Base-by-base conservation (phyloP, 2,329 filamentous ascomycete genomes). In the Moelleriella libera region DNA sequence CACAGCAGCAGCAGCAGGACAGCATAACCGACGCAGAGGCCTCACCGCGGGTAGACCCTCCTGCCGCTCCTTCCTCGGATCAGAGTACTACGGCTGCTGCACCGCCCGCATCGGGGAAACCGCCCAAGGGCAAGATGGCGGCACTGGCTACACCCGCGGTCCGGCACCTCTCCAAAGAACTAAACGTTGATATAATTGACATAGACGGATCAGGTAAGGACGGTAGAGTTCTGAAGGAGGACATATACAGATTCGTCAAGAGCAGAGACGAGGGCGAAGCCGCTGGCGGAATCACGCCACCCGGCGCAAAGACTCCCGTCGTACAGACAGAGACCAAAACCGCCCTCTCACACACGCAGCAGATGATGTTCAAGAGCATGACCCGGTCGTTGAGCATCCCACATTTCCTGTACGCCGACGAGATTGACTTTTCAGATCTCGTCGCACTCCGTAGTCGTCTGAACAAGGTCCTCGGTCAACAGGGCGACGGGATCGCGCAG, bases 281-380 rank as follows among this genome's bases (percentile, higher is more conserved):
- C 21, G 21, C 21, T 21, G 21, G 21, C 21, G 21, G 21, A 21
- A 21, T 21, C 21, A 21, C 21, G 2, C 21, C 21, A 21, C 21
- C 21, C 21, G 21, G 21, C n/a, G 58, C 49, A 34, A 55, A 44
- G 14, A 1, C 21, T n/a, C 40, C 40, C n/a, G 21, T 7, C 40
- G 48, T 12, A 12, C 34, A 37, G 54, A 28, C 43, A 54, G 92
- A 97, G 64, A 84, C 80, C 7, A 65, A 72, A 2, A 72, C 83
- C 32, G 70, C 77, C 49, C 71, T 98, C 51, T 86, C 86, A 10
- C 82, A 82, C 39, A 84, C 86, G 11, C 90, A 97, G 67, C 74
- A 78, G 39, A 84, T 88, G 60, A 98, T 98, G 92, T 97, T 95
- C 80, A 96, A 94, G 69, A 77, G 82, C 50, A 98, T 98, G 92